These are phyloP conservation scores for Globisporangium viniferum DNA, from an alignment of 352 stramenopile species.

Conservation along the genomic window DNA sequence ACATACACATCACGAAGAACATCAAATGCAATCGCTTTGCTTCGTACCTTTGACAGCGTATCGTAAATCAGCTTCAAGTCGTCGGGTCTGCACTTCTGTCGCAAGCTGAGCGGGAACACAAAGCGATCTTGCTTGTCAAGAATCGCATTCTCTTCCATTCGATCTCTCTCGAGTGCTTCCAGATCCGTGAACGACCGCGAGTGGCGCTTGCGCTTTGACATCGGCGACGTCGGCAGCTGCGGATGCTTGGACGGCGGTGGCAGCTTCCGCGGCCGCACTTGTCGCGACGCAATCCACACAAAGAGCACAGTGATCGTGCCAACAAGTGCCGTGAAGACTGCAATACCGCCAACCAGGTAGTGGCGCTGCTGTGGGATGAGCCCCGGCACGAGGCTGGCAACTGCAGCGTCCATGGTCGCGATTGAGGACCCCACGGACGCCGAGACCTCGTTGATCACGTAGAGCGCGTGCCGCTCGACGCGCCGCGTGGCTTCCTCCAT, in stretches of 20 bases:
- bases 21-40: background rate
- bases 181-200: constrained; percentile 76
- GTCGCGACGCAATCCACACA: constrained; percentile 78
- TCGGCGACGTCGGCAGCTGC: constrained; percentile 54
- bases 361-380: constrained; percentile 31
- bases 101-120: constrained; percentile 53
- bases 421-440: constrained; percentile 11
- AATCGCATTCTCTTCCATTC: constrained; percentile 57
- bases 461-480: constrained; percentile 7
- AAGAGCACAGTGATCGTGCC: constrained; percentile 53
- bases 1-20: background rate
- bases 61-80: constrained; percentile 82
- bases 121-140: constrained; percentile 67
- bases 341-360: constrained; percentile 45
- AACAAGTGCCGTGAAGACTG: constrained; percentile 41
- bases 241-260: constrained; percentile 23
- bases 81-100: constrained; percentile 57
- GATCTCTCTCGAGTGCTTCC: constrained; percentile 52
- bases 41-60: constrained; percentile 55
- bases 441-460: constrained; percentile 4
- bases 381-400: constrained; percentile 10
- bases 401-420: constrained; percentile 10
- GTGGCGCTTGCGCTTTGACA: constrained; percentile 70
- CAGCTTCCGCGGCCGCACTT: constrained; percentile 60
- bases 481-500: constrained; percentile 10